phyloP scores from a whole-genome alignment of 2,329 filamentous ascomycete genomes.

The Ascochyta rabiei region DNA sequence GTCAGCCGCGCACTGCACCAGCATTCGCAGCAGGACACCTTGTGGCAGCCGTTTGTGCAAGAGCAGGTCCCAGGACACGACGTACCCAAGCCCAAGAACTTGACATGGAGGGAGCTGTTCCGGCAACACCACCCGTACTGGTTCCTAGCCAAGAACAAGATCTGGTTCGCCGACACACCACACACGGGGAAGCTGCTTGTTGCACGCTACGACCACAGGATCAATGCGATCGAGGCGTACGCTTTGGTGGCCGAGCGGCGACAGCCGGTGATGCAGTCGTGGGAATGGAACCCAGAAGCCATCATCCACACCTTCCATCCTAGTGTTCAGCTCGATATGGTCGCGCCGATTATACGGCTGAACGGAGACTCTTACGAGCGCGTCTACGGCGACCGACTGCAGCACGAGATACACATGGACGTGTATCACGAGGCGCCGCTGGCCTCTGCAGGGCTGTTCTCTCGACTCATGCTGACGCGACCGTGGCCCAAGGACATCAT shows the following conservation, averaged over 20 bases:
- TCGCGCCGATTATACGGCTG: constrained; percentile 67
- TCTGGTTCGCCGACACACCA: constrained; percentile 83
- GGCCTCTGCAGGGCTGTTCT: constrained; percentile 57
- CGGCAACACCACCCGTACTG: constrained; percentile 77
- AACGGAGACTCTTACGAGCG: constrained; percentile 40
- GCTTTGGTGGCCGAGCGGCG: constrained; percentile 71
- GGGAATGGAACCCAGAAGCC: constrained; percentile 69
- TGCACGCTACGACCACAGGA: constrained; percentile 73
- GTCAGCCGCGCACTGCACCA: constrained; percentile 66
- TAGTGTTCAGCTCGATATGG: constrained; percentile 71
- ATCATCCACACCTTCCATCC: constrained; percentile 77
- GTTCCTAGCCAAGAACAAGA: constrained; percentile 79
- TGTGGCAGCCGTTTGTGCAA: constrained; percentile 76
- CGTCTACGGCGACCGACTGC: constrained; percentile 49
- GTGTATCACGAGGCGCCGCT: constrained; percentile 31
- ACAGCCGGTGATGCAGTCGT: constrained; percentile 62
- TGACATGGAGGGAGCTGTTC: constrained; percentile 74
- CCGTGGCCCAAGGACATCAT: constrained; percentile 52
- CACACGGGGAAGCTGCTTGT: constrained; percentile 77
- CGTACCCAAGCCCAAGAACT: constrained; percentile 58
- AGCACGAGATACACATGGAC: constrained; percentile 59
- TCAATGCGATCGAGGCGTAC: constrained; percentile 81
- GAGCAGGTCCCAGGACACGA: constrained; percentile 62
- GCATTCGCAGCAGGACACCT: constrained; percentile 68
- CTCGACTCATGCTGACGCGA: constrained; percentile 71